Conservation (phyloP, 306 rosid genomes). For the Glycine tomentella region DNA sequence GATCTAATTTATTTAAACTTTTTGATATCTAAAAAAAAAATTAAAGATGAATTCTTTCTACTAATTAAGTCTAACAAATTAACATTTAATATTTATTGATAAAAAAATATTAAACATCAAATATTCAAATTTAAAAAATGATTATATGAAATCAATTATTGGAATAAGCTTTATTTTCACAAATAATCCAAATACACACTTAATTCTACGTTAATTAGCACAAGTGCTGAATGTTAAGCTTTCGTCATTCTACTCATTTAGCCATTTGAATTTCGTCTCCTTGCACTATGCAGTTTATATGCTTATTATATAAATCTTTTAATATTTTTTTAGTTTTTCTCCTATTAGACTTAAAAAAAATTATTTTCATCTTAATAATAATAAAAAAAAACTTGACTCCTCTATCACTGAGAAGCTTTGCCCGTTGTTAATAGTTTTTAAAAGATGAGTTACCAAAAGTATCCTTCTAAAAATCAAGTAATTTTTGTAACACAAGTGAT, state of each 20-base stretch:
- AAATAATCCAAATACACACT: background rate
- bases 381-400: background rate
- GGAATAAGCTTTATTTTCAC: background rate
- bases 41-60: no score
- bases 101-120: no score
- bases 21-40: no score
- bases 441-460: conserved; percentile 8
- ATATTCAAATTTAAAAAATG: no score
- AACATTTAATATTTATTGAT: no score
- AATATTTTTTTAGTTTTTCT: background rate
- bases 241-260: background rate
- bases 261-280: background rate
- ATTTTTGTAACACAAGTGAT: conserved; percentile 7
- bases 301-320: background rate
- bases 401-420: background rate
- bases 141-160: no score
- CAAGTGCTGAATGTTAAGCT: background rate
- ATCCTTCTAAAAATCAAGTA: background rate
- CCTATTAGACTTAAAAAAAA: background rate
- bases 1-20: no score
- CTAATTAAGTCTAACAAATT: no score
- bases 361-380: background rate
- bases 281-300: background rate
- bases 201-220: background rate
- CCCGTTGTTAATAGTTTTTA: background rate